Percentiles rank a stretch among this genome's conserved stretches.
Conservation (phyloP, 208 protist genomes). For the Acanthamoeba sp. region DNA sequence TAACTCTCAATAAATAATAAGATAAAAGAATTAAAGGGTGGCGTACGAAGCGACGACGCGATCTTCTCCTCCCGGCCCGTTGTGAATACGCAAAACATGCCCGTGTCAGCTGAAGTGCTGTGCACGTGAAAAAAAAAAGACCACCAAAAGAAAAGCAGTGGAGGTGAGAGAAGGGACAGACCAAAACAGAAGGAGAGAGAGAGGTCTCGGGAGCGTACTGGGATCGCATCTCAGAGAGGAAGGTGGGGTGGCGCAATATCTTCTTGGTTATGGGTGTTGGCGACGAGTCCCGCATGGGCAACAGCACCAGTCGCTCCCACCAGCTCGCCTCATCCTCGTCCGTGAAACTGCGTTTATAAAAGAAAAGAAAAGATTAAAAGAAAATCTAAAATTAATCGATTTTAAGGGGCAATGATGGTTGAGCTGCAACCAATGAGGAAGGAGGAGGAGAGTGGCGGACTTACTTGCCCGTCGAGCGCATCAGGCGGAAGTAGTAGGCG, state of each 20-base stretch:
- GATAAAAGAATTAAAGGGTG: not conserved
- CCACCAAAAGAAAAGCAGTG: not conserved
- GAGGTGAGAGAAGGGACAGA: not conserved
- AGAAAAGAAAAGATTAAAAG: not conserved
- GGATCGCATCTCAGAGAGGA: not conserved
- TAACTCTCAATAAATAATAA: not conserved
- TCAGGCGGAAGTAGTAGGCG: constrained; percentile 36
- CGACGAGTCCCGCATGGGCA: not conserved
- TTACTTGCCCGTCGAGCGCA: constrained; percentile 3
- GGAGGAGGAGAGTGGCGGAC: not conserved
- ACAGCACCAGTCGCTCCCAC: constrained; percentile 11
- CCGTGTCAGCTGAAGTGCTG: not conserved
- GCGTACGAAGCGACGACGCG: not conserved
- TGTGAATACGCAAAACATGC: not conserved
- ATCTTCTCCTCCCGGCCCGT: not conserved
- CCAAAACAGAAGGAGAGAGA: not conserved
- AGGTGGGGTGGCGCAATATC: not conserved
- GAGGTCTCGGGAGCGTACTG: too few species aligned
- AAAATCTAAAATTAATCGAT: not conserved
- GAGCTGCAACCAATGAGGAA: not conserved
- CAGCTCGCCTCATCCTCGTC: constrained; percentile 26
- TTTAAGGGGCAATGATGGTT: too few species aligned
- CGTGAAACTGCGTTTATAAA: not conserved
- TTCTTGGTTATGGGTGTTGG: not conserved
- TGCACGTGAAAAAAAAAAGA: too few species aligned